Evolutionary conservation across 164 flowering plant genomes (phyloP).

Genomic region (Chimonanthus salicifolius): DNA sequence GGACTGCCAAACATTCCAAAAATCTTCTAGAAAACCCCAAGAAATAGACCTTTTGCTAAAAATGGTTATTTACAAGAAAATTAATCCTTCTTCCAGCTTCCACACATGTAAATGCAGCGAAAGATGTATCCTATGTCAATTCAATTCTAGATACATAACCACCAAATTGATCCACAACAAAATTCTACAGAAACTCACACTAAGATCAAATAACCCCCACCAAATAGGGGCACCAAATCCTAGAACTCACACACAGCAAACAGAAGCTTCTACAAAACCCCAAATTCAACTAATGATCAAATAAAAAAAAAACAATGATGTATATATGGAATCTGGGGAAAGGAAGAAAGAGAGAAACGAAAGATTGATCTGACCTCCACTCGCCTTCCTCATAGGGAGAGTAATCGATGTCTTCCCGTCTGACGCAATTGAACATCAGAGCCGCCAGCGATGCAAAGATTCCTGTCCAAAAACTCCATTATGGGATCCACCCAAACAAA

Average conservation of each 20-base stretch:
- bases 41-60: no score
- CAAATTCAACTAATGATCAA: background rate
- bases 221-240: background rate
- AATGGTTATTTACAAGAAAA: no score
- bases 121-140: no score
- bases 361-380: conserved; percentile 65
- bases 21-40: no score
- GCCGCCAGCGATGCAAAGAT: conserved; percentile 96
- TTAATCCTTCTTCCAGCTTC: no score
- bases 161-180: background rate
- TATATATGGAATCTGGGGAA: no score
- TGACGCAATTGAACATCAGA: conserved; percentile 93
- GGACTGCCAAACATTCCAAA: no score
- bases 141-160: no score
- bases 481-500: background rate
- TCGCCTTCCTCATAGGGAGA: conserved; percentile 98
- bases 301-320: no score
- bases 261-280: background rate
- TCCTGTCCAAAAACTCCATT: conserved; percentile 30
- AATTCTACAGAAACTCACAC: no score
- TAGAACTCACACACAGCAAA: background rate
- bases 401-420: conserved; percentile 88
- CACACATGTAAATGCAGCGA: no score
- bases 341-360: background rate
- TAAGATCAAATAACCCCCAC: no score